Base-by-base conservation (phyloP, 768 basidiomycete genomes). In the Trametopsis cervina region DNA sequence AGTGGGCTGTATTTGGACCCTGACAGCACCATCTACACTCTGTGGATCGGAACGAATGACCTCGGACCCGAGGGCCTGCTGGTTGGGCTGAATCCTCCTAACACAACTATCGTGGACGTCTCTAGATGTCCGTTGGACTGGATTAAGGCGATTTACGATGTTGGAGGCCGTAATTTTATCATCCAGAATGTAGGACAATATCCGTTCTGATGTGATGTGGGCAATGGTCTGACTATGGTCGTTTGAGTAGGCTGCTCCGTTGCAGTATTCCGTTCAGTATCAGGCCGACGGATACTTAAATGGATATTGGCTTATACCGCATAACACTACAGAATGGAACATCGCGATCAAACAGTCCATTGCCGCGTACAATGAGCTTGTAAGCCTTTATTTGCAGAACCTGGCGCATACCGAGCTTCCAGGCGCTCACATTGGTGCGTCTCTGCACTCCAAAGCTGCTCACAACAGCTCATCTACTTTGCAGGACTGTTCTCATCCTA, bases 401-500 rank as follows among this genome's bases (percentile, higher is more conserved):
- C 62, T 78, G 17, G 70, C 69, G 5, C 72, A 74, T 2, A 68
- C 61, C n/a, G n/a, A n/a, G 2, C 66, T 83, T 2, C 69, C 61
- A 3, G 76, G 60, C 2, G 74, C 77, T 4, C 75, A 80, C 54
- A 70, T 83, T 44, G 78, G 80, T 80, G 43, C 49, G 72, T 47
- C 18, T 40, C 21, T 2, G n/a, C n/a, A n/a, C 13, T 20, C 7
- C n/a, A n/a, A n/a, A n/a, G n/a, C n/a, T n/a, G n/a, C n/a, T 18
- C 42, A 12, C 2, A 2, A 35, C 4, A 43, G 20, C 15, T 18
- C 23, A 35, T 10, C 17, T 4, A 9, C 7, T n/a, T n/a, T 22
- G 10, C 42, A 81, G 82, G 74, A 0, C 59, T 79, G 0, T 84
- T 83, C 54, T 78, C 83, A 58, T 80, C 81, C 3, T 71, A 82